Evolutionary conservation across 2,329 filamentous ascomycete species (phyloP), one percentile per base, ranked within the genome.

Genomic region (Epichloe hybrida): DNA sequence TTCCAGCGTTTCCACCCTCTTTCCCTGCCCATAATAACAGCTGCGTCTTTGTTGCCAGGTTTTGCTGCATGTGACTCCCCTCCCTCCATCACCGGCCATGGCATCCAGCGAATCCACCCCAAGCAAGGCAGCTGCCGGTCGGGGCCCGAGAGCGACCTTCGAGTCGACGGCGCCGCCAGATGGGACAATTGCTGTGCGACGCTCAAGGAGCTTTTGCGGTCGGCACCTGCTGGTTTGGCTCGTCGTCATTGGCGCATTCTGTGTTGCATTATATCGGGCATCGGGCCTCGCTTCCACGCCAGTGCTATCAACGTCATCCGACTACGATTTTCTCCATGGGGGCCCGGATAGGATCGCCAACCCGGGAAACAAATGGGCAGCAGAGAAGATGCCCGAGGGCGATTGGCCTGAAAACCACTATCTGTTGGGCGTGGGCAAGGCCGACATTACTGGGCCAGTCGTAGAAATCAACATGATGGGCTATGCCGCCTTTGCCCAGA

Each of bases 381-480:
- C 46, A 7, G 50, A 54, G 37, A 50, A 20, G 21, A 37, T 57
- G 36, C 53, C 54, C 23, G 37, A 46, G 13, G 53, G 52, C 37
- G 46, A 52, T 23, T 53, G 50, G 53, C 53, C 52, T 21, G 37
- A 53, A 12, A 49, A 53, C 34, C 56, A 57, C n/a, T 78, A 76
- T 53, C 64, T 78, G 3, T 54, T 78, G 17, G 75, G 75, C 3
- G 72, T 72, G 13, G 75, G 75, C 42, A 77, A 76, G 56, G 75
- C 69, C 15, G 75, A 78, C 57, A 75, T 78, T 55, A 78, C 75
- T 1, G 75, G 86, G 4, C 88, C 88, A 0, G 86, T 93, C 5
- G 88, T 91, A 31, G 88, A 95, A 67, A 81, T 95, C 67, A 88
- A 88, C 62, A 78, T 95, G 66, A 93, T 90, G 75, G 90, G 90